Base-by-base conservation (phyloP, 2,329 filamentous ascomycete species). In the Nectriaceae sp. region DNA sequence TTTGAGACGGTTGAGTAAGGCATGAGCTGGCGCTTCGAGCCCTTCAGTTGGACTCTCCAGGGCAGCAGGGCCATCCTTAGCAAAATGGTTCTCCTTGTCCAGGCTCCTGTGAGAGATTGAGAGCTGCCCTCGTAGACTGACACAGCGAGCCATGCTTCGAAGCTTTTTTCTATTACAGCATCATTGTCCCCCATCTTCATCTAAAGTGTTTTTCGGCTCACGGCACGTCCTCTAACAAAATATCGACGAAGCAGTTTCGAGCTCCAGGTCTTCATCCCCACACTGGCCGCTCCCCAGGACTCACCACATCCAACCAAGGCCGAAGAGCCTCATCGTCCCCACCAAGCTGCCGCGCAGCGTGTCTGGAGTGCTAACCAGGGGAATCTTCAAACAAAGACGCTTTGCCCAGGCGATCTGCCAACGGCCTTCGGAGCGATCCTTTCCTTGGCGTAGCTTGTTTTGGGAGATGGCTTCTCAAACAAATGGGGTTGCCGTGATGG, bases 341-440 rank as follows among this genome's bases (percentile, higher is more conserved):
- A 49, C 50, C 42, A 24, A 42, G 33, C 36, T 52, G 47, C 44
- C 38, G 42, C 50, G 21, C 42, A 38, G 44, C 38, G 24, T 42
- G 52, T 52, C 49, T 52, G 52, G 43, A 19, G 42, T 44, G 13
- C 36, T n/a, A 22, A 18, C 18, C 37, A 39, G 37, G 37, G 19
- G 37, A 36, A 36, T 6, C 33, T 15, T 19, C 33, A 15, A n/a
- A 19, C 33, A 36, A n/a, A 6, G 33, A 5, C 16, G 8, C 8
- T 11, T n/a, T 10, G 33, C 33, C n/a, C n/a, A 16, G n/a, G 8
- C 13, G 33, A 19, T 19, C 16, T 36, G 5, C 33, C 13, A n/a
- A 6, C 16, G 33, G 33, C 33, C 8, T 29, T 29, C 6, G 13
- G 24, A 29, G 6, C 24, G 6, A 29, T 29, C 24, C 5, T 6